Base-by-base conservation (phyloP, 2,329 filamentous ascomycete genomes). In the Aspergillus fructus region DNA sequence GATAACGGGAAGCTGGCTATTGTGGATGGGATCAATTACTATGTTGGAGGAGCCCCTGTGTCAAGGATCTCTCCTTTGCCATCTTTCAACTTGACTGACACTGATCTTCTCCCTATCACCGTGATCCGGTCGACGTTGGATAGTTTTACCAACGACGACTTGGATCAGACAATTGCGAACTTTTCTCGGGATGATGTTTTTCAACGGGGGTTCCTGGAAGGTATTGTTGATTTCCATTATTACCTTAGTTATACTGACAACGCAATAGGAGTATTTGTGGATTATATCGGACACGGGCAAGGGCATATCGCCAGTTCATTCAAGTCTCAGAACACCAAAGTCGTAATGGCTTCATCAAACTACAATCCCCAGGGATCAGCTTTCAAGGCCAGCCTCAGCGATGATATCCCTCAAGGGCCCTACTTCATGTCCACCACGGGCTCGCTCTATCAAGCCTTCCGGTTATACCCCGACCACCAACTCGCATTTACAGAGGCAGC, bases 381-480 rank as follows among this genome's bases (percentile, higher is more conserved):
- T 6, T 13, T n/a, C 4, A 37, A n/a, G n/a, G 34, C 34, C 1
- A 0, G 1, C 8, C 6, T 37, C 4, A 37, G 15, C 34, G 15
- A 8, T n/a, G 12, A 37, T 8, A n/a, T n/a, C 13, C 34, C 34
- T 8, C 12, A 37, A 37, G 60, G 62, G 3, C 62, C 60, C 5
- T 64, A 61, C 39, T 24, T 57, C 9, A 12, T 53, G 6, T 48
- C 53, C 2, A 42, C 33, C 1, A 37, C 40, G 0, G 13, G 59
- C 21, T 24, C 27, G 1, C 19, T 64, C 23, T 53, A 58, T 3
- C 40, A 61, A 13, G 61, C 60, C 1, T 58, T 59, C 24, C 50
- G 60, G 1, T 23, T 63, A 17, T 63, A 63, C 13, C 19, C n/a
- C 1, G 62, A 64, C 50, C 19, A 17, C 2, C 53, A 63, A 9